Base-by-base conservation (phyloP, 2,329 filamentous ascomycete species). In the Aspergillus sclerotialis region DNA sequence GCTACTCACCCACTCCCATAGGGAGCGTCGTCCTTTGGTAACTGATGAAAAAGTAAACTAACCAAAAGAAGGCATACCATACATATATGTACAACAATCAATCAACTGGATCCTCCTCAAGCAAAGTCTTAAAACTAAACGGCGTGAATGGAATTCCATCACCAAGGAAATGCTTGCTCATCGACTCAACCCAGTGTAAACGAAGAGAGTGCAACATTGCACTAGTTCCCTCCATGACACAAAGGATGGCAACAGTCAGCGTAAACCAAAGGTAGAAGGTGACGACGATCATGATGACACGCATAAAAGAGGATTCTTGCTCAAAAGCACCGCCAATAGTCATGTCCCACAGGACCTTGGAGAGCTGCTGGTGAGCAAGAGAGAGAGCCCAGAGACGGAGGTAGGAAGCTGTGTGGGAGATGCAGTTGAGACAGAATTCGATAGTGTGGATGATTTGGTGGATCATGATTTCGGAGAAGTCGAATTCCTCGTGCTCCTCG, bases 391-490 rank as follows among this genome's bases (percentile, higher is more conserved):
- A 98, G 28, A 98, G 84, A 72, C 92, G 92, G 30, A 98, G 83
- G 66, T 98, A 98, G 1, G 92, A 98, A 4, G 92, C 92, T 4
- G 93, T 98, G 68, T 98, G 92, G 18, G 92, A 98, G 44, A 98
- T 90, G 63, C 90, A 96, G 73, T 98, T 98, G 52, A 98, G 75
- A 60, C 92, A 98, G 71, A 98, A 98, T 74, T 98, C 88, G 55
- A 96, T 96, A 12, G 90, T 96, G 69, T 96, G 93, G 56, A 98
- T 98, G 59, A 95, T 79, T 64, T 98, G 92, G 67, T 98, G 92
- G 56, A 98, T 98, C 88, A 98, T 95, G 44, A 88, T 77, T 62
- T 98, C 92, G 40, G 83, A 78, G 60, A 98, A 98, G 52, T 98
- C 92, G 60, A 98, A 98, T 58, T 98, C 92, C 54, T 92, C 89